Conservation (phyloP, 1,284 basidiomycete species). For the Trichosporon asahii region DNA sequence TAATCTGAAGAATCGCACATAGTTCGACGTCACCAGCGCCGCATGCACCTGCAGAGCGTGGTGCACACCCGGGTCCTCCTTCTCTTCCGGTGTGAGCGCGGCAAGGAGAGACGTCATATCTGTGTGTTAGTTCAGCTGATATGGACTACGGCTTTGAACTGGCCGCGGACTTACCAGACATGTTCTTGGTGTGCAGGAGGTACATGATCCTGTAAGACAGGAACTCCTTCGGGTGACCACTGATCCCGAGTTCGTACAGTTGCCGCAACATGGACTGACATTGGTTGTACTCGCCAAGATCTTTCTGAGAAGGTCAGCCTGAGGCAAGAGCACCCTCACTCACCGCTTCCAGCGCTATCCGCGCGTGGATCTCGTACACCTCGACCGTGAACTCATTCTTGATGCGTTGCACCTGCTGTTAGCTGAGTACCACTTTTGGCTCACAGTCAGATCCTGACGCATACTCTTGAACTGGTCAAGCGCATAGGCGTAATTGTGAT, state of each 20-base stretch:
- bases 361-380: conserved; percentile 97
- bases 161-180: conserved; percentile 82
- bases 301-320: conserved; percentile 59
- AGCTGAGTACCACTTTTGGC: no score
- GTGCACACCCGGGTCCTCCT: conserved; percentile 69
- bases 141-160: no score
- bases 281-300: conserved; percentile 98
- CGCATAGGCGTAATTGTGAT: conserved; percentile 80
- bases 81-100: conserved; percentile 88
- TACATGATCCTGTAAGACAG: conserved; percentile 96
- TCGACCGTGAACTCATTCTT: conserved; percentile 97
- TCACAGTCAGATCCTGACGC: conserved; percentile 92
- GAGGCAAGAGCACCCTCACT: conserved; percentile 36
- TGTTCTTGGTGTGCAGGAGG: conserved; percentile 88
- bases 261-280: conserved; percentile 88
- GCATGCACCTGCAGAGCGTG: conserved; percentile 89
- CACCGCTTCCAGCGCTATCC: conserved; percentile 92
- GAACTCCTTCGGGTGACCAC: conserved; percentile 89
- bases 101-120: conserved; percentile 94
- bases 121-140: conserved; percentile 48
- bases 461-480: conserved; percentile 98
- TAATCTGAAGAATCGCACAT: conserved; percentile 82
- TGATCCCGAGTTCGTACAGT: conserved; percentile 88
- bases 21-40: conserved; percentile 87
- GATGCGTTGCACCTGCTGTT: conserved; percentile 87